These are phyloP conservation scores for Aureobasidium sp. DNA, from an alignment of 2,329 filamentous ascomycete genomes.

Conservation along the genomic window DNA sequence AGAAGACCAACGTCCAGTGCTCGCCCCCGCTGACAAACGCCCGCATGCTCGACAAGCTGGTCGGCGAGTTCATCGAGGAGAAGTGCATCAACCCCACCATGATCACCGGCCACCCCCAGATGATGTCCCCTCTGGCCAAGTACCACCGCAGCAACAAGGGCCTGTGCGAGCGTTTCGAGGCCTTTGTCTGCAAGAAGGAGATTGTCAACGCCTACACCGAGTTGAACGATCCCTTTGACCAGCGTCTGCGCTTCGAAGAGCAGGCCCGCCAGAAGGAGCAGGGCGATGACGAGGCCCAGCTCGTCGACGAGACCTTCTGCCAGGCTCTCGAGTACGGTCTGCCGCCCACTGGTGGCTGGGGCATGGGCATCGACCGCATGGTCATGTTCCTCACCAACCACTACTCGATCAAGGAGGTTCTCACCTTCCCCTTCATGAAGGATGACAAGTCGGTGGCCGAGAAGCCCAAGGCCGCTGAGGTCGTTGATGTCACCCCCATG, in stretches of 20 bases:
- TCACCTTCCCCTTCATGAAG: constrained; percentile 98
- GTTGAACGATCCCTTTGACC: constrained; percentile 94
- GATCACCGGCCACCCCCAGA: constrained; percentile 69
- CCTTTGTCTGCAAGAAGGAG: constrained; percentile 95
- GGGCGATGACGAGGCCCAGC: constrained; percentile 93
- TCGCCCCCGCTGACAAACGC: constrained; percentile 85
- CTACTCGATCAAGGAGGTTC: constrained; percentile 91
- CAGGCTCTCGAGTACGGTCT: constrained; percentile 82
- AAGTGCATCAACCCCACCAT: constrained; percentile 90
- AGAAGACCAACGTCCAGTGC: constrained; percentile 88
- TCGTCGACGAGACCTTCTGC: constrained; percentile 94
- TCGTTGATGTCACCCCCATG: constrained; percentile 52
- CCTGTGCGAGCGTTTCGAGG: constrained; percentile 94
- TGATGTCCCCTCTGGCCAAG: constrained; percentile 96
- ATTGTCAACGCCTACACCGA: constrained; percentile 97
- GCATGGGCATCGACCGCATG: constrained; percentile 88
- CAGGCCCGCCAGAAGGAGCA: constrained; percentile 93
- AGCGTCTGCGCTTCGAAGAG: constrained; percentile 86
- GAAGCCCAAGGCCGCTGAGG: constrained; percentile 52
- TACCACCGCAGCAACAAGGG: constrained; percentile 76
- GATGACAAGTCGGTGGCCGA: constrained; percentile 52
- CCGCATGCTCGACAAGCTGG: constrained; percentile 89
- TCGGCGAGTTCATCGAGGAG: constrained; percentile 88
- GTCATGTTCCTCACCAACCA: constrained; percentile 96
- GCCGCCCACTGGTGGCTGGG: constrained; percentile 92